Evolutionary conservation across 768 basidiomycete genomes (phyloP), one percentile per base, ranked within the genome.

Genomic region (Coprinopsis cinerea): DNA sequence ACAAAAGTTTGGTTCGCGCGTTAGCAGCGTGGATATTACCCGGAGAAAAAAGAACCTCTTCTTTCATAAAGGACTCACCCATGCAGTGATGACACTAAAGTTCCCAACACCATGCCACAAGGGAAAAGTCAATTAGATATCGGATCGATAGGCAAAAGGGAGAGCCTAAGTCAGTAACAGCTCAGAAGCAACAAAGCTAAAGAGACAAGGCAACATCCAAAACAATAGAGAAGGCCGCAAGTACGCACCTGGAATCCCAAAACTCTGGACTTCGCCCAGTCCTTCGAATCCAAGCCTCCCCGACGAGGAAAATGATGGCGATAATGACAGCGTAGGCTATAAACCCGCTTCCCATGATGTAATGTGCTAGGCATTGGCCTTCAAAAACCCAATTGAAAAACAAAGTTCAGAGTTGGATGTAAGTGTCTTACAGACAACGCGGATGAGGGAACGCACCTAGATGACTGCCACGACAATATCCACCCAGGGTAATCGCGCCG

Each of bases 291-390:
- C 90, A 95, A 4, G 69, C 72, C 55, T 91, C 87, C 0, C 92
- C 92, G 4, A 82, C 77, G 7, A 88, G 69, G 7, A 93, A 68
- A 56, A 92, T 68, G 41, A 95, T 78, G 2, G 85, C 78, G 78
- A 95, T 82, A 47, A 94, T 80, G 13, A 78, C 73, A 1, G 81
- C 92, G 60, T 96, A 95, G 0, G 81, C 92, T 55, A 93, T 88
- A 61, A 96, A 96, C 0, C 86, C 89, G 49, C 88, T 85, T 43
- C 92, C 92, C 87, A 88, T 88, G 52, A 90, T 87, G 61, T 90
- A 90, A 62, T 90, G 88, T 0, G 88, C 90, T 1, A 91, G 74
- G 64, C 93, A 96, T 69, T 95, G 93, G 5, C 82, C 73, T 74
- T 44, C 48, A 34, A 2, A 55, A 15, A 28, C 40, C n/a, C 10